A percentile compares a stretch with the other conserved stretches of the same genome.
These are phyloP conservation scores for Calophaca sinica DNA, from an alignment of 306 rosid genomes.

Conservation along the genomic window DNA sequence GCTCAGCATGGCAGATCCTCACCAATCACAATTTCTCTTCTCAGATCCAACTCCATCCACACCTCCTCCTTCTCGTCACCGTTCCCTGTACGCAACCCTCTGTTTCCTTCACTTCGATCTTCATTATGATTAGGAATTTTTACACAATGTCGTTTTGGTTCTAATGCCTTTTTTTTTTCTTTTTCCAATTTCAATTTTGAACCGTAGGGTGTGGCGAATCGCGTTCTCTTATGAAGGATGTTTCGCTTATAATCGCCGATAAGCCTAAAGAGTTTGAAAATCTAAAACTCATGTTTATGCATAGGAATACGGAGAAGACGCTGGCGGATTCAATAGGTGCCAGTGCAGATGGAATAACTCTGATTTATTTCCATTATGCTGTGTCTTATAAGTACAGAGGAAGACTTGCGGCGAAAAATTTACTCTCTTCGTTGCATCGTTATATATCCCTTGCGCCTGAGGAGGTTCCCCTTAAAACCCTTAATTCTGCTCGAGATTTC, in stretches of 20 bases:
- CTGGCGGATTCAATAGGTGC: constrained; percentile 72
- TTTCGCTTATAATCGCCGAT: constrained; percentile 46
- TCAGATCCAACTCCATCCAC: constrained; percentile 82
- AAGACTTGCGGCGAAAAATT: constrained; percentile 60
- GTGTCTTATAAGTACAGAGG: constrained; percentile 76
- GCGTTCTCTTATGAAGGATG: constrained; percentile 76
- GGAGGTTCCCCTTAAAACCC: constrained; percentile 64
- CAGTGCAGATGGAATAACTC: constrained; percentile 53
- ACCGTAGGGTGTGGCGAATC: constrained; percentile 88
- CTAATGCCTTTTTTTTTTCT: background rate
- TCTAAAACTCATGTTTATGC: constrained; percentile 67
- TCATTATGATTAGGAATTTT: background rate
- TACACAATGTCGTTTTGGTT: background rate
- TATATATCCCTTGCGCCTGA: constrained; percentile 53
- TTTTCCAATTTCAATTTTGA: constrained; percentile 43
- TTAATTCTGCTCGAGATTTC: constrained; percentile 58
- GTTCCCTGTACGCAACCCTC: constrained; percentile 64
- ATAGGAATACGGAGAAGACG: constrained; percentile 64
- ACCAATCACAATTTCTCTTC: constrained; percentile 85
- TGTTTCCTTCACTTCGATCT: background rate
- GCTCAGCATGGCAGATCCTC: constrained; percentile 73
- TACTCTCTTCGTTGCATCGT: constrained; percentile 61
- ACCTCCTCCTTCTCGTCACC: constrained; percentile 74
- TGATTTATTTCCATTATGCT: constrained; percentile 71
- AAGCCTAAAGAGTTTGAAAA: constrained; percentile 50